These are phyloP conservation scores for Eutrema heterophyllum DNA, from an alignment of 345 rosid genomes.

Conservation along the genomic window DNA sequence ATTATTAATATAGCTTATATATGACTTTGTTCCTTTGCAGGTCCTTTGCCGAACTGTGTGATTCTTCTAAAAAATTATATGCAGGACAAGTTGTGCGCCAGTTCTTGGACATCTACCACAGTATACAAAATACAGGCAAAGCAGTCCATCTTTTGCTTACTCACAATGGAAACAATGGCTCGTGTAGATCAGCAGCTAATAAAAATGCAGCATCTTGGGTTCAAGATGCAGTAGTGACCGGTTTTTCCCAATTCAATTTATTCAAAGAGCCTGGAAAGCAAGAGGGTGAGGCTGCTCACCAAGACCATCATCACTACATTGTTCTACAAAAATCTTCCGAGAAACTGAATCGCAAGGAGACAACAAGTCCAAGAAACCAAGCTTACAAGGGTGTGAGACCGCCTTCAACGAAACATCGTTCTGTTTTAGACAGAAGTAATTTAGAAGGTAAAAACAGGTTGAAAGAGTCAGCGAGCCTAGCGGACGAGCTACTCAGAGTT, in stretches of 20 bases:
- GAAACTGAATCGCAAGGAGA: slow-evolving; percentile 22
- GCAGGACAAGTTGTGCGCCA: slow-evolving; percentile 30
- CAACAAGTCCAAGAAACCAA: slow-evolving; percentile 18
- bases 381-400: slow-evolving; percentile 13
- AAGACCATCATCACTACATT: slow-evolving; percentile 23
- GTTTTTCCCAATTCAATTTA: slow-evolving; percentile 37
- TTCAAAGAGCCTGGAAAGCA: slow-evolving; percentile 27
- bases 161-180: slow-evolving; percentile 18
- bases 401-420: slow-evolving; percentile 3
- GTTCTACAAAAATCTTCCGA: slow-evolving; percentile 24
- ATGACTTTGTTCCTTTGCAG: slow-evolving; percentile 22
- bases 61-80: slow-evolving; percentile 29
- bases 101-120: slow-evolving; percentile 40
- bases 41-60: slow-evolving; percentile 35
- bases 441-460: slow-evolving; percentile 26
- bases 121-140: slow-evolving; percentile 27
- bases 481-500: slow-evolving; percentile 37
- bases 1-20: background rate
- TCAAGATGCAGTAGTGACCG: slow-evolving; percentile 37
- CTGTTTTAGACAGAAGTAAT: slow-evolving; percentile 11
- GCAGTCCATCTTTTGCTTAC: slow-evolving; percentile 29
- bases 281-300: slow-evolving; percentile 8
- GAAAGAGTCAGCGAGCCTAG: slow-evolving; percentile 36
- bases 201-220: slow-evolving; percentile 41
- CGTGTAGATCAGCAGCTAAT: slow-evolving; percentile 6